phyloP scores from a whole-genome alignment of 192 early-diverging fungal genomes.

The Entophlyctis helioformis region DNA sequence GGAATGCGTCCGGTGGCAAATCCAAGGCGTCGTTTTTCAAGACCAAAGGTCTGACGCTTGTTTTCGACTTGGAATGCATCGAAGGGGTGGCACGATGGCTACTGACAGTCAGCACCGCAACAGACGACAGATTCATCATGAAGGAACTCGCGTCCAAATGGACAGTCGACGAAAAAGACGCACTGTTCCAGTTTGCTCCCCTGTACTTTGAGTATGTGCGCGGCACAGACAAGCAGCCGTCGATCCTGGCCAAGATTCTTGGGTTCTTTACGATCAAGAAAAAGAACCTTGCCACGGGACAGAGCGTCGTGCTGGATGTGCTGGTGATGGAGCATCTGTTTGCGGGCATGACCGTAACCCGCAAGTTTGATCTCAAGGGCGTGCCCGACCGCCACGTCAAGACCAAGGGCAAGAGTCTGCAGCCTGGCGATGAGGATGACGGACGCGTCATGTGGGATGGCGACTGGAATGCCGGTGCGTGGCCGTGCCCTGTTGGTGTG shows the following conservation, averaged over 20 bases:
- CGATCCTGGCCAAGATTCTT: constrained; percentile 32
- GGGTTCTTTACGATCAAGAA: constrained; percentile 34
- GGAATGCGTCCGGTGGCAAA: constrained; percentile 36
- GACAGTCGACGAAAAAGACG: constrained; percentile 29
- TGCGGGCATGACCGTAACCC: constrained; percentile 22
- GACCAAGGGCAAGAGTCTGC: constrained; percentile 7
- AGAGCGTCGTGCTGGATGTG: constrained; percentile 25
- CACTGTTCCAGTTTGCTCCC: constrained; percentile 34
- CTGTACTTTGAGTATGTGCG: constrained; percentile 34
- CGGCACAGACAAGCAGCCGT: constrained; percentile 18
- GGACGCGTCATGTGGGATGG: constrained; percentile 52
- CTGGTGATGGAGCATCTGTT: constrained; percentile 44
- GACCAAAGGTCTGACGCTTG: constrained; percentile 42
- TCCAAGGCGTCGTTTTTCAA: constrained; percentile 42
- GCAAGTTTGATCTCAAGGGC: constrained; percentile 72
- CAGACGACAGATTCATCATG: constrained; percentile 39
- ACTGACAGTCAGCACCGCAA: not conserved
- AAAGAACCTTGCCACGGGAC: constrained; percentile 22
- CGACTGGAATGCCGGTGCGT: constrained; percentile 57
- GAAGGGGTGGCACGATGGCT: not conserved
- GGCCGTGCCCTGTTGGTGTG: not conserved
- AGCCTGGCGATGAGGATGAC: constrained; percentile 20
- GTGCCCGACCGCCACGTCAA: constrained; percentile 46
- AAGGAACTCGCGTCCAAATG: constrained; percentile 47
- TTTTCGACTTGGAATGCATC: not conserved